Evolutionary conservation across 345 rosid species (phyloP), one percentile per base, ranked within the genome.

Genomic region (Hypericum perforatum): DNA sequence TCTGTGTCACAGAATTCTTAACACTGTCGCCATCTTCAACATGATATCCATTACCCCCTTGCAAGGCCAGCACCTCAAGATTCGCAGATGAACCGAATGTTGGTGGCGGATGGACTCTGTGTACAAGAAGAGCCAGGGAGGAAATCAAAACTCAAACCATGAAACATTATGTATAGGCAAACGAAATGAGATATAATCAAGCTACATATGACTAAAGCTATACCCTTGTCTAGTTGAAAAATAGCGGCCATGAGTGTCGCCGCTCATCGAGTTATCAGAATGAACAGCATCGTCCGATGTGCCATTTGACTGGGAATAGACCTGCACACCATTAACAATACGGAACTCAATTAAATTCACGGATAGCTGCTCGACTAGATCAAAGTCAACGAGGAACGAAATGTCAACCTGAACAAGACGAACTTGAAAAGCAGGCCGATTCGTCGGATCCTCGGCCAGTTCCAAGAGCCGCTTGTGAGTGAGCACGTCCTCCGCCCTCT

Each of bases 401-500:
- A 37, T 36, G 55, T 16, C 12, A 43, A 85, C 98, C 95, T 85
- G 96, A 8, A 92, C 98, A 7, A 74, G 74, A 57, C 84, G 95
- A 68, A 88, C 94, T 59, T 88, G 90, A 53, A 92, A 88, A 7
- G 73, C 98, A 45, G 88, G 95, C 43, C 76, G 71, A 76, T 77
- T 88, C 9, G 78, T 60, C 61, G 90, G 88, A 63, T 77, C 83
- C 62, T 88, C 90, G 7, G 97, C 98, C 67, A 77, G 61, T 42
- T 78, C 74, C 41, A 92, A 67, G 53, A 92, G 56, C 68, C 89
- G 78, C 70, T 81, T 87, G 63, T 88, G 98, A 12, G 74, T 74
- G 38, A 88, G 78, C 38, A 92, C 97, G 68, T 88, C 97, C 62
- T 84, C 97, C 37, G 98, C 96, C 54, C 97, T 84, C 81, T 92